A percentile compares a stretch with the other conserved stretches of the same genome.
These are phyloP conservation scores for Fragaria ananassa DNA, from an alignment of 306 rosid genomes.

Conservation along the genomic window DNA sequence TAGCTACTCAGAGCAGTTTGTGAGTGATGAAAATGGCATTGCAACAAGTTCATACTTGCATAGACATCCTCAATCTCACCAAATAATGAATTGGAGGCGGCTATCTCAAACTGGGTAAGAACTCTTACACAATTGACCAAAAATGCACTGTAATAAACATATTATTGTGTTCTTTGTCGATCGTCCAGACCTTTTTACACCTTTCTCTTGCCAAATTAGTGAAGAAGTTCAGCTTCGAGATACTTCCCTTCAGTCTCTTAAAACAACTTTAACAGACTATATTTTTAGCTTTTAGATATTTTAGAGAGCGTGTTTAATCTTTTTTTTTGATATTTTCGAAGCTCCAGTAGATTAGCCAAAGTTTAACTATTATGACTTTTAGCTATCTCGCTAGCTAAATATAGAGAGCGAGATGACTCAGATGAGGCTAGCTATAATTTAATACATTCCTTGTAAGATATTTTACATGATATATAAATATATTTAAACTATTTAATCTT, in stretches of 20 bases:
- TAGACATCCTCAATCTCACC: constrained; percentile 91
- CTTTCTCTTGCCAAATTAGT: constrained; percentile 15
- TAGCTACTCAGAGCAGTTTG: constrained; percentile 69
- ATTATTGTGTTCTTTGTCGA: background rate
- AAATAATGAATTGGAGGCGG: constrained; percentile 73
- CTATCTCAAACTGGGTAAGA: constrained; percentile 87
- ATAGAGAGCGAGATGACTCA: too few species aligned
- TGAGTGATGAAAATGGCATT: constrained; percentile 64
- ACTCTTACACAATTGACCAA: constrained; percentile 22
- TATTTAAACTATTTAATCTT: too few species aligned
- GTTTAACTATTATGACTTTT: too few species aligned
- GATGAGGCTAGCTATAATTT: too few species aligned
- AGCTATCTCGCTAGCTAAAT: too few species aligned
- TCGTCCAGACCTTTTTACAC: background rate
- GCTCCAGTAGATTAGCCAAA: too few species aligned
- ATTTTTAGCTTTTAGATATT: too few species aligned
- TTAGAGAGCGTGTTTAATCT: too few species aligned
- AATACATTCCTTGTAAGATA: too few species aligned
- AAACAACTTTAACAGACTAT: too few species aligned
- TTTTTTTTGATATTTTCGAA: too few species aligned
- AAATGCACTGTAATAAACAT: background rate
- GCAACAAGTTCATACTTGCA: constrained; percentile 63
- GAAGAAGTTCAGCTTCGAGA: background rate
- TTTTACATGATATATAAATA: too few species aligned
- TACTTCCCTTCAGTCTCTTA: background rate